Evolutionary conservation across 2,329 filamentous ascomycete genomes (phyloP).

Genomic region (Acrocalymma vagum): DNA sequence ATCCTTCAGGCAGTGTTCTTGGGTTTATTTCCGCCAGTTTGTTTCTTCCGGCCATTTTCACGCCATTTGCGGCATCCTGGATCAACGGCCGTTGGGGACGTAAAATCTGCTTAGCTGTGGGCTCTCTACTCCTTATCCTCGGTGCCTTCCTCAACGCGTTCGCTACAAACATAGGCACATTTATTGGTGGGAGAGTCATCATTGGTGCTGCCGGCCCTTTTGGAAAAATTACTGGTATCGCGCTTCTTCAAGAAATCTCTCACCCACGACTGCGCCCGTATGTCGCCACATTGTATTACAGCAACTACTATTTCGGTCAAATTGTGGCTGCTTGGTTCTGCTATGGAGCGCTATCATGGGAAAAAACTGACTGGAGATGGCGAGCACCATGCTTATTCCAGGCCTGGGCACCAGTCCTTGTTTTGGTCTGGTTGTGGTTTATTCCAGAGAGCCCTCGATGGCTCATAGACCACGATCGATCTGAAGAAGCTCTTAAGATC

Average conservation of each 20-base stretch:
- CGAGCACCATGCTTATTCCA: slow-evolving; percentile 56
- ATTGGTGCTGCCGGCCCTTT: too few species aligned
- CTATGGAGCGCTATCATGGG: slow-evolving; percentile 50
- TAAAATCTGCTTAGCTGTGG: slow-evolving; percentile 39
- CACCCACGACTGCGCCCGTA: slow-evolving; percentile 50
- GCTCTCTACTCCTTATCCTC: slow-evolving; percentile 41
- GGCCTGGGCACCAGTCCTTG: slow-evolving; percentile 17
- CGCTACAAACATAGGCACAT: too few species aligned
- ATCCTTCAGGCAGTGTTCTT: slow-evolving; percentile 19
- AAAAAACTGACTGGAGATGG: slow-evolving; percentile 54
- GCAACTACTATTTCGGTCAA: slow-evolving; percentile 51
- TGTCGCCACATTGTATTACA: slow-evolving; percentile 45
- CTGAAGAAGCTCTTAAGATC: slow-evolving; percentile 41
- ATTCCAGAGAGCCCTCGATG: slow-evolving; percentile 52
- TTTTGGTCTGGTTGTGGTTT: slow-evolving; percentile 52
- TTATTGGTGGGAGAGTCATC: too few species aligned
- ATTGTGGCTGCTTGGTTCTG: slow-evolving; percentile 52
- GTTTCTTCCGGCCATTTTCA: slow-evolving; percentile 30
- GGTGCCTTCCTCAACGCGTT: too few species aligned
- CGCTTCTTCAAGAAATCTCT: too few species aligned
- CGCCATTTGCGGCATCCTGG: slow-evolving; percentile 36
- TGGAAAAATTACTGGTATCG: too few species aligned
- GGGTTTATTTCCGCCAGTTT: slow-evolving; percentile 15
- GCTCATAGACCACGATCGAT: slow-evolving; percentile 56
- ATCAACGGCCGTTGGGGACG: slow-evolving; percentile 47